Evolutionary conservation across 257 asterid genomes (phyloP).

Genomic region (Lycium ferocissimum): DNA sequence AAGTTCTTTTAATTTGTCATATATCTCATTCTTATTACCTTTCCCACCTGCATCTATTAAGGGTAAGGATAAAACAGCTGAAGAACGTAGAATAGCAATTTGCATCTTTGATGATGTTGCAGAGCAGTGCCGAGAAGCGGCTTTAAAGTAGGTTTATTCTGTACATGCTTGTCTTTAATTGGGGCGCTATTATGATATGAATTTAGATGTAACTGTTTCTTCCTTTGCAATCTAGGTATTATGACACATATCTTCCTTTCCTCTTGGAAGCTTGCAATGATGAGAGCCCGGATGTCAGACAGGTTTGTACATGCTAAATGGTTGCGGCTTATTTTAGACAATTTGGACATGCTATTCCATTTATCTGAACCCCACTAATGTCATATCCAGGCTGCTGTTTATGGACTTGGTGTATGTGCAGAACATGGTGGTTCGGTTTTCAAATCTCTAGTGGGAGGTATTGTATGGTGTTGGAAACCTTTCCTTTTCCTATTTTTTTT

Average conservation of each 20-base stretch:
- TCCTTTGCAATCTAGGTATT: constrained; percentile 62
- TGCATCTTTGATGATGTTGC: constrained; percentile 99
- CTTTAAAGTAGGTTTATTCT: constrained; percentile 63
- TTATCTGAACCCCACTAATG: constrained; percentile 33
- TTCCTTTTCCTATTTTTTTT: neutral
- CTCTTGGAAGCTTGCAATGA: constrained; percentile 98
- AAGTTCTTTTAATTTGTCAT: neutral
- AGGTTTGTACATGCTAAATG: constrained; percentile 55
- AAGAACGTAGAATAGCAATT: constrained; percentile 97
- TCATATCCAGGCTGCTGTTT: constrained; percentile 85
- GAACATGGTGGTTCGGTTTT: constrained; percentile 86
- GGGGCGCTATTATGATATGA: constrained; percentile 30
- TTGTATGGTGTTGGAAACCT: constrained; percentile 21
- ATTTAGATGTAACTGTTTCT: constrained; percentile 27
- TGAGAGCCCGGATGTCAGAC: constrained; percentile 89
- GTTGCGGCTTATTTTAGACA: neutral
- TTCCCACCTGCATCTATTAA: constrained; percentile 37
- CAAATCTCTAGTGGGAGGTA: constrained; percentile 92
- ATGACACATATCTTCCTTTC: constrained; percentile 90
- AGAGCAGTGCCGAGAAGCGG: constrained; percentile 92
- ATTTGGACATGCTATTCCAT: constrained; percentile 14
- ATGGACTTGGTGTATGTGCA: constrained; percentile 98
- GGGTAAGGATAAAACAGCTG: constrained; percentile 97
- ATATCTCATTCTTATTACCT: constrained; percentile 14
- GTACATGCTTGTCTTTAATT: constrained; percentile 20